Evolutionary conservation across 2,329 filamentous ascomycete genomes (phyloP).

Genomic region (Fusarium drepaniforme): DNA sequence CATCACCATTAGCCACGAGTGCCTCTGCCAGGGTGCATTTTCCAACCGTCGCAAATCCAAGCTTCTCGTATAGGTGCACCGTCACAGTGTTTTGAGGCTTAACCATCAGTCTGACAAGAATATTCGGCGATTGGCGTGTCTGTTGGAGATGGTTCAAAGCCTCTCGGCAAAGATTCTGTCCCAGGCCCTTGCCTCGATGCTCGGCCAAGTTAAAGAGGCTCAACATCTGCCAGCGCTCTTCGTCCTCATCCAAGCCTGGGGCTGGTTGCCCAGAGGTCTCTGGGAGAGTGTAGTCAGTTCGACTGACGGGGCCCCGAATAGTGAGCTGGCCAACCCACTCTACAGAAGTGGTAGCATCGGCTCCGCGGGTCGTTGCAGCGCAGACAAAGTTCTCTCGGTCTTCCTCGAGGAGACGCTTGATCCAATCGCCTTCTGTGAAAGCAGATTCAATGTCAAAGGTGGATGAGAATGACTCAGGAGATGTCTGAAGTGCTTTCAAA

Average conservation of each 20-base stretch:
- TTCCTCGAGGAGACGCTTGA: background rate
- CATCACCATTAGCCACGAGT: background rate
- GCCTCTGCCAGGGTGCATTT: background rate
- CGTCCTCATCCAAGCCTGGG: background rate
- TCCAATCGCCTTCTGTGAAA: background rate
- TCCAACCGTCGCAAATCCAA: background rate
- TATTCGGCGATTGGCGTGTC: background rate
- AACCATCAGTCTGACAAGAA: conserved; percentile 1
- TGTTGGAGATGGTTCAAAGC: background rate
- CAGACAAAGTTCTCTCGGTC: conserved; percentile 3
- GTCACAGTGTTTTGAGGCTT: background rate
- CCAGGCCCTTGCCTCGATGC: background rate
- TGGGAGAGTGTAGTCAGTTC: background rate
- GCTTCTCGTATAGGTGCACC: background rate
- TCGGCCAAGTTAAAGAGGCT: background rate
- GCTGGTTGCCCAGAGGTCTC: background rate
- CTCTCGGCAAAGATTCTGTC: background rate
- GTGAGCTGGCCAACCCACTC: conserved; percentile 3
- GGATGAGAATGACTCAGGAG: background rate
- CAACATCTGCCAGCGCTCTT: conserved; percentile 1
- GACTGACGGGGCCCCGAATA: background rate
- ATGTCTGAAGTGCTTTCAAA: background rate
- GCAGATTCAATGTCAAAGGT: background rate
- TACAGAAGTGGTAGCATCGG: background rate
- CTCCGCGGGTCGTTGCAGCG: background rate